Percentiles rank a stretch among this genome's conserved stretches.
Conservation (phyloP, 495 filamentous ascomycete genomes). For the Melanomma pulvis-pyrius region DNA sequence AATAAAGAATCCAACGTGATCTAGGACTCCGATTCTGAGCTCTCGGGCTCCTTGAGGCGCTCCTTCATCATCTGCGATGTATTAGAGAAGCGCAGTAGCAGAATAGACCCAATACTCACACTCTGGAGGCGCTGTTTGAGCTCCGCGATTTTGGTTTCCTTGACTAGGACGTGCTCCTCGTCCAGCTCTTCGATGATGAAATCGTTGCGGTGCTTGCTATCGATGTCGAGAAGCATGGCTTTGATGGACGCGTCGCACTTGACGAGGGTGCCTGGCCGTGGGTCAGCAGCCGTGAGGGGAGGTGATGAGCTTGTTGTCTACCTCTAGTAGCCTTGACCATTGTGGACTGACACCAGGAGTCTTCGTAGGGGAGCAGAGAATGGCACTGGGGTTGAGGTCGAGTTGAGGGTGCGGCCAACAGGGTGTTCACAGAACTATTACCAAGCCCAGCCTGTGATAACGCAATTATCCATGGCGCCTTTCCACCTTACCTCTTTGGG, state of each 20-base stretch:
- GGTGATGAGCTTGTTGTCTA: neutral
- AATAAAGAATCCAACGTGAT: neutral
- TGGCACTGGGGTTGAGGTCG: neutral
- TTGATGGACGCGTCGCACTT: conserved; percentile 70
- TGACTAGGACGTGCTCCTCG: conserved; percentile 53
- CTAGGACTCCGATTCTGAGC: conserved; percentile 42
- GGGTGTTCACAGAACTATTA: conserved; percentile 9
- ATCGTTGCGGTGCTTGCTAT: conserved; percentile 62
- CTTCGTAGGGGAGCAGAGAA: neutral
- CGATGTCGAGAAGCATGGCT: conserved; percentile 74
- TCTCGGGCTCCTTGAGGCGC: conserved; percentile 44
- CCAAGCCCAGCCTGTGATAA: neutral
- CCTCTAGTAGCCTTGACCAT: conserved; percentile 34
- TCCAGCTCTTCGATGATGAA: conserved; percentile 66
- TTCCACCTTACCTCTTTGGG: neutral
- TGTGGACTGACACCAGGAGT: neutral
- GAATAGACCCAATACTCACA: conserved; percentile 43
- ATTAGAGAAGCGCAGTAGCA: conserved; percentile 2
- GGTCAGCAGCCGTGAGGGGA: neutral
- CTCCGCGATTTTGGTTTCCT: conserved; percentile 60
- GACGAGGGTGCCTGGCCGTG: conserved; percentile 44
- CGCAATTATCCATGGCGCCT: neutral
- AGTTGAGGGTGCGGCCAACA: conserved; percentile 6
- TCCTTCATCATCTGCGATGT: conserved; percentile 43
- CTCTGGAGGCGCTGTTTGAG: conserved; percentile 67